A percentile compares a stretch with the other conserved stretches of the same genome.
Evolutionary conservation across 257 asterid genomes (phyloP).

Genomic region (Solanum habrochaites): DNA sequence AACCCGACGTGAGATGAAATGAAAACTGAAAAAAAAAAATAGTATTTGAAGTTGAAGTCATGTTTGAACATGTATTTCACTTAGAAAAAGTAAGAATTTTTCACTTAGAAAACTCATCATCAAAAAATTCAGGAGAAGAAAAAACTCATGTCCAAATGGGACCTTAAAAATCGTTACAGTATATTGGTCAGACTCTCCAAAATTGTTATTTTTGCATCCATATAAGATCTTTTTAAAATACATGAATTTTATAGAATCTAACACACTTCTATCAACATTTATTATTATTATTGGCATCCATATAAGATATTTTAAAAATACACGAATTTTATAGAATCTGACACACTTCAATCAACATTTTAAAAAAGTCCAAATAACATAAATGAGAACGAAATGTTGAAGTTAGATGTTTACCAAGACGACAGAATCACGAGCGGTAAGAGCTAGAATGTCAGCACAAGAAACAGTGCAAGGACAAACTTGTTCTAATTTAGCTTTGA

Average conservation of each 20-base stretch:
- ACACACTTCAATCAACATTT: background rate
- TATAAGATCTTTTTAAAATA: background rate
- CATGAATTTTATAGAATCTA: background rate
- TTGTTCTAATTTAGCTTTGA: background rate
- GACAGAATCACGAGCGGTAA: conserved; percentile 57
- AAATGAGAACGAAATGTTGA: background rate
- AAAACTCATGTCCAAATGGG: background rate
- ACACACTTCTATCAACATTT: background rate
- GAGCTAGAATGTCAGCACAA: conserved; percentile 39
- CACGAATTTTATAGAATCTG: rapidly evolving
- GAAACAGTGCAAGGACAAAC: background rate
- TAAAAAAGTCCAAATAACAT: background rate
- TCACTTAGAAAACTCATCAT: background rate
- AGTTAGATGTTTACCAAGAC: conserved; percentile 29
- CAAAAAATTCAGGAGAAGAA: background rate
- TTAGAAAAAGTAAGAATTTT: background rate
- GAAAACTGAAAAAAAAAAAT: background rate
- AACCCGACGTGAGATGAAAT: background rate
- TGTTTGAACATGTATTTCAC: background rate
- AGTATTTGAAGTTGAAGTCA: background rate
- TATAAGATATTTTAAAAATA: background rate
- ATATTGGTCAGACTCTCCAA: rapidly evolving
- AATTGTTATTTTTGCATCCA: rapidly evolving
- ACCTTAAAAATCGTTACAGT: background rate
- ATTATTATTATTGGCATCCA: rapidly evolving